These are phyloP conservation scores for Beauveria scarabaeidicola DNA, from an alignment of 2,329 filamentous ascomycete genomes.

Conservation along the genomic window DNA sequence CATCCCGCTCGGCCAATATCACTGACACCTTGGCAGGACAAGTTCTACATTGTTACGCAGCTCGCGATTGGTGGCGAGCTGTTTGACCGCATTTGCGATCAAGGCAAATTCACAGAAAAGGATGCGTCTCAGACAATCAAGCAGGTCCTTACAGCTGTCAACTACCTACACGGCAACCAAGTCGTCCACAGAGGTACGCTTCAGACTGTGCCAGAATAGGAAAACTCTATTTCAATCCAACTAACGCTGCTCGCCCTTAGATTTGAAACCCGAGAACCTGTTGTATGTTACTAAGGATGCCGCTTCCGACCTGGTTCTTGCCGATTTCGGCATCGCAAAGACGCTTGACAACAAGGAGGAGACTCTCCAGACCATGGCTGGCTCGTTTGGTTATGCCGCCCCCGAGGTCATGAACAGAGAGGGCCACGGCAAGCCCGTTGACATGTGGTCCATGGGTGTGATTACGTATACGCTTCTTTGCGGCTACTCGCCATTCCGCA, in stretches of 20 bases:
- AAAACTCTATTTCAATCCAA: not conserved
- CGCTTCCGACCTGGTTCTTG: conserved; percentile 80
- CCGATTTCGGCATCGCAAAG: conserved; percentile 98
- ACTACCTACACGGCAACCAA: conserved; percentile 90
- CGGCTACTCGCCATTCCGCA: conserved; percentile 95
- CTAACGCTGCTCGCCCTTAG: conserved; percentile 34
- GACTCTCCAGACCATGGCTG: conserved; percentile 95
- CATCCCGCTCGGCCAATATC: not conserved
- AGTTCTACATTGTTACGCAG: conserved; percentile 98
- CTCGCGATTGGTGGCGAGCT: conserved; percentile 91
- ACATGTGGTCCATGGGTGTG: conserved; percentile 99
- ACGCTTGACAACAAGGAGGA: conserved; percentile 88
- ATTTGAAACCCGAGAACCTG: conserved; percentile 96
- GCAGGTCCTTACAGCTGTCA: conserved; percentile 84
- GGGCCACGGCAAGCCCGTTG: conserved; percentile 94
- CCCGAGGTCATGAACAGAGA: conserved; percentile 98
- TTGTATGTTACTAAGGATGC: conserved; percentile 76
- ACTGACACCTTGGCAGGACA: conserved; percentile 55
- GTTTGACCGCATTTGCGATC: conserved; percentile 96
- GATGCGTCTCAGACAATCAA: conserved; percentile 93
- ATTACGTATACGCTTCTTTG: conserved; percentile 98
- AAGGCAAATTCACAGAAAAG: conserved; percentile 97
- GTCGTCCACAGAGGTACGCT: conserved; percentile 82
- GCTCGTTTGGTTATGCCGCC: conserved; percentile 94
- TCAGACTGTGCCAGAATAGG: not conserved